Evolutionary conservation across 805 yeast species (phyloP), one percentile per base, ranked within the genome.

Genomic region (Candida manassasensis): DNA sequence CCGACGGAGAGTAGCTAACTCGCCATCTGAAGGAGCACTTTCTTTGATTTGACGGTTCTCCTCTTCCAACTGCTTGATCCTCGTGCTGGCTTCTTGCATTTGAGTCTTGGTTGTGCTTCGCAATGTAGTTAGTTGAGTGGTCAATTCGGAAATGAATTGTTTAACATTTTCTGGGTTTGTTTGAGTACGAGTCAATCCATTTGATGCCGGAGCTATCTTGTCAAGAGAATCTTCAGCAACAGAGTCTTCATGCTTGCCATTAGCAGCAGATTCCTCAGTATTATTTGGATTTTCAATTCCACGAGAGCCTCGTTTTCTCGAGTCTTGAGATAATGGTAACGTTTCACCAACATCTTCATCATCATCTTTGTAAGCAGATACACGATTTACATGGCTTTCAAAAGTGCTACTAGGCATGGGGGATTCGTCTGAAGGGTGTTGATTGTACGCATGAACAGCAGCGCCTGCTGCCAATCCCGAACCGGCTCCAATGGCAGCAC

Each of bases 21-120:
- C 33, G 5, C 6, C 18, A 15, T 29, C 22, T 6, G 12, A 9
- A 27, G 36, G 39, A 35, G 39, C 39, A 6, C 32, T 27, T 28
- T 44, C 50, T 34, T 38, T 50, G 18, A 49, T 32, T 2, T 31
- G 25, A 12, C 21, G 13, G 34, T 47, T 42, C 37, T 67, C 64
- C 10, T 38, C 19, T 39, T 79, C 84, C 22, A 83, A 59, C 14
- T 49, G 47, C 15, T 55, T 55, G 15, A 82, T 77, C 38, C 71
- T 71, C 13, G 67, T 67, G 44, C 78, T 73, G 0, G 88, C 89
- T 33, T 65, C 59, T 33, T 61, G 66, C 42, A 82, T 79, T 43
- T 77, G 80, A 4, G 57, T 55, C 38, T 66, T 68, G 16, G 71
- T 50, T 2, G 61, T 42, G 3, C 49, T 37, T 35, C 51, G 59